Evolutionary conservation across 2,329 filamentous ascomycete genomes (phyloP).

Genomic region (Cryphonectria carpinicola): DNA sequence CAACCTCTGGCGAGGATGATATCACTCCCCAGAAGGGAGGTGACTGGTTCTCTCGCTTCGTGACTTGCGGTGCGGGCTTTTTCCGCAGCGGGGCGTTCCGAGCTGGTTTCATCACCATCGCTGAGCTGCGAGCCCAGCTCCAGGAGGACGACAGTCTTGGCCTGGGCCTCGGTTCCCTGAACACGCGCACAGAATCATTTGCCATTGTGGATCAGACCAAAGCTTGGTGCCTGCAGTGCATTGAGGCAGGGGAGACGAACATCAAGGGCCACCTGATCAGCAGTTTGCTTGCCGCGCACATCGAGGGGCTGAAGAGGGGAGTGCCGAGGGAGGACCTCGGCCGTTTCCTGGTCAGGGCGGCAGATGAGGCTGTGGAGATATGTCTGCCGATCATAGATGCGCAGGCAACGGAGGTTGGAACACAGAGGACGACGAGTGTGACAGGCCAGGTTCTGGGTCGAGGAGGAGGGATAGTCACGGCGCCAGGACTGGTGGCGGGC

Average conservation of each 20-base stretch:
- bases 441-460: conserved; percentile 20
- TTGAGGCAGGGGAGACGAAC: conserved; percentile 50
- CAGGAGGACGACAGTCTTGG: conserved; percentile 42
- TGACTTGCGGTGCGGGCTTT: conserved; percentile 45
- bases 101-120: conserved; percentile 46
- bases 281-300: conserved; percentile 42
- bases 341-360: conserved; percentile 36
- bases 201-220: conserved; percentile 36
- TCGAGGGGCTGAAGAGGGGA: conserved; percentile 40
- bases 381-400: conserved; percentile 41
- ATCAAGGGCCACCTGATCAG: conserved; percentile 44
- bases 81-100: conserved; percentile 48
- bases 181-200: conserved; percentile 38
- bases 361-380: conserved; percentile 34
- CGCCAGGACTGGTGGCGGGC: conserved; percentile 18
- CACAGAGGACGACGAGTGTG: conserved; percentile 15
- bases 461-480: neutral
- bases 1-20: neutral
- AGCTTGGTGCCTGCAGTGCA: conserved; percentile 40
- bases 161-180: conserved; percentile 37
- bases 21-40: neutral
- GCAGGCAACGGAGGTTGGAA: conserved; percentile 33
- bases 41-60: conserved; percentile 44
- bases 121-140: conserved; percentile 52
- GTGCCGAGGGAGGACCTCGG: conserved; percentile 38